Evolutionary conservation across 2,329 filamentous ascomycete genomes (phyloP), one percentile per base, ranked within the genome.

Genomic region (Triangularia setosa): DNA sequence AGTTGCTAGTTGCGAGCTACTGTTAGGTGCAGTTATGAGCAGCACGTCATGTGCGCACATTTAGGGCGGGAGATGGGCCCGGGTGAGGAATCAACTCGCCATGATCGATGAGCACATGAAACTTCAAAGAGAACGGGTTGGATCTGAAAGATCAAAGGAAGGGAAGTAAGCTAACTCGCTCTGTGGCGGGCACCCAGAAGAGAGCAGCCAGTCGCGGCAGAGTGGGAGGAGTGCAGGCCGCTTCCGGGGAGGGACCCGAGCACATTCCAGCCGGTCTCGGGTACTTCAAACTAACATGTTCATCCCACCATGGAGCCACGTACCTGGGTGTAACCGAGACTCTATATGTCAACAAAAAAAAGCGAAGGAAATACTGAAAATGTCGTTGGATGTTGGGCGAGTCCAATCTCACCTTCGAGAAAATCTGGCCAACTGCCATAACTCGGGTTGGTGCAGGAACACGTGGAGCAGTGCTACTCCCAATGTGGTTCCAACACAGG

Each of bases 371-470:
- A 16, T 16, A 55, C 21, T 27, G 2, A 9, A 55, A 6, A 25
- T 16, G 25, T 1, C 27, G 52, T 55, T 55, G 52, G 24, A 27
- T 55, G 1, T 16, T 33, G 53, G 35, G 55, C 65, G 64, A 69
- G 65, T 69, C 62, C 67, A 60, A 58, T 30, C 54, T 60, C 60
- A 48, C 57, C 53, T 70, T 70, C 65, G 66, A 70, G 66, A 69
- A 70, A 61, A 40, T 56, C 58, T 56, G 57, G 56, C 33, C 35
- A 53, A 48, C 23, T 55, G 56, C 25, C 7, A 35, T 58, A 56
- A n/a, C 53, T 62, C 70, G 69, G 70, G 35, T 70, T 57, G 61
- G 55, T 68, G 68, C 69, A 67, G 58, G 70, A 72, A 70, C 70
- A 64, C 61, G 70, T 72, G 70, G 69, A 68, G 65, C 53, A 28